Evolutionary conservation across 2,329 filamentous ascomycete genomes (phyloP), one percentile per base, ranked within the genome.

Genomic region (Emericellopsis atlantica): DNA sequence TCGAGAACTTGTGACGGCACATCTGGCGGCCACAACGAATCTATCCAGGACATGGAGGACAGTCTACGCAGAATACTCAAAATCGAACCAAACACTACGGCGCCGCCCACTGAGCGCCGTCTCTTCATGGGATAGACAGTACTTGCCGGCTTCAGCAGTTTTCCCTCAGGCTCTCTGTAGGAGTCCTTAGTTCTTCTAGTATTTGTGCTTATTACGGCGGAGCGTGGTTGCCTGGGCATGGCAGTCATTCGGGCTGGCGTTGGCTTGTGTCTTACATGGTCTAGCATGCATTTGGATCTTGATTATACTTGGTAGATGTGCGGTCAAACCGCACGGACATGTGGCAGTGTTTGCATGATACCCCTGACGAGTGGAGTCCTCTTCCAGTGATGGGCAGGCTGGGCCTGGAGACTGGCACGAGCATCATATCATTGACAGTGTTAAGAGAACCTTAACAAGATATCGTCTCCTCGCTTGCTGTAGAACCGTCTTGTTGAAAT

Each of bases 11-110:
- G 8, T 4, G 21, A 33, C 10, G 7, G 29, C 31, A 15, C 22
- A 23, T 21, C 41, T 34, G 26, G 9, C 12, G 34, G 36, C 36
- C 24, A 18, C n/a, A 61, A 67, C 41, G 6, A 29, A 29, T 29
- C 26, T 29, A 51, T 74, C 32, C 53, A 65, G 36, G 61, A 62
- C 10, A 70, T 76, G 64, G 72, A 76, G 49, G 66, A 74, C 39
- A 64, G 64, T 46, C 65, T 76, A 42, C 65, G 71, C 37, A 65
- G 69, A 43, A 66, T 75, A 41, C 58, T 76, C 45, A 75, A 74
- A 44, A 44, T 66, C 23, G 57, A 63, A 43, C 40, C 57, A 10
- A 31, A 15, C 39, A 16, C 31, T 41, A 11, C 36, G 42, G 18
- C 45, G 41, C 36, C 40, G 44, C 36, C 29, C 44, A 22, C 45